Percentiles rank a stretch among this genome's conserved stretches.
Conservation (phyloP, 805 yeast genomes). For the Suhomyces sp. region DNA sequence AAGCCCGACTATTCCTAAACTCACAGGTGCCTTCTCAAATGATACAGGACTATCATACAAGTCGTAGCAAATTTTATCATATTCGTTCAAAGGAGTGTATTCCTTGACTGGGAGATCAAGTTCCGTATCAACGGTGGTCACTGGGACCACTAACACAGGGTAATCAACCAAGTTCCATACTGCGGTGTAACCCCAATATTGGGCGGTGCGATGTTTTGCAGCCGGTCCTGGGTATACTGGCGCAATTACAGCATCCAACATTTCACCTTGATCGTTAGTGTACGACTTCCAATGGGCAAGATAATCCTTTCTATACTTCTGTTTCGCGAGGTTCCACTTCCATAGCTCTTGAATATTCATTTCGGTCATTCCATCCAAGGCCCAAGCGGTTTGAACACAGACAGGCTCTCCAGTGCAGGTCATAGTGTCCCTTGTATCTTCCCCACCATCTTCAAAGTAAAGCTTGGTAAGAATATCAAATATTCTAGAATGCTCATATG, state of each 20-base stretch:
- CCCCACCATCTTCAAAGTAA: constrained; percentile 53
- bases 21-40: constrained; percentile 17
- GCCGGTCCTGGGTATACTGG: constrained; percentile 19
- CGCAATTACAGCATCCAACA: constrained; percentile 16
- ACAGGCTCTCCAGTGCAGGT: constrained; percentile 13
- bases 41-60: constrained; percentile 15
- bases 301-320: constrained; percentile 17
- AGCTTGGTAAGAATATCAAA: constrained; percentile 69
- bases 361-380: constrained; percentile 11
- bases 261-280: constrained; percentile 7
- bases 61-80: constrained; percentile 12
- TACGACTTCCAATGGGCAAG: constrained; percentile 14
- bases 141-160: constrained; percentile 14
- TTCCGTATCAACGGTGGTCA: constrained; percentile 14
- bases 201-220: constrained; percentile 17
- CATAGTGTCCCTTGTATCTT: constrained; percentile 13
- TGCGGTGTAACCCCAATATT: constrained; percentile 22
- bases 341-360: constrained; percentile 14
- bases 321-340: constrained; percentile 18
- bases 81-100: constrained; percentile 17
- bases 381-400: constrained; percentile 5
- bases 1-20: constrained; percentile 18
- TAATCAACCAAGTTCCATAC: constrained; percentile 21
- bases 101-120: constrained; percentile 12
- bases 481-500: constrained; percentile 23